Base-by-base conservation (phyloP, 495 filamentous ascomycete genomes). In the Neurospora intermedia region DNA sequence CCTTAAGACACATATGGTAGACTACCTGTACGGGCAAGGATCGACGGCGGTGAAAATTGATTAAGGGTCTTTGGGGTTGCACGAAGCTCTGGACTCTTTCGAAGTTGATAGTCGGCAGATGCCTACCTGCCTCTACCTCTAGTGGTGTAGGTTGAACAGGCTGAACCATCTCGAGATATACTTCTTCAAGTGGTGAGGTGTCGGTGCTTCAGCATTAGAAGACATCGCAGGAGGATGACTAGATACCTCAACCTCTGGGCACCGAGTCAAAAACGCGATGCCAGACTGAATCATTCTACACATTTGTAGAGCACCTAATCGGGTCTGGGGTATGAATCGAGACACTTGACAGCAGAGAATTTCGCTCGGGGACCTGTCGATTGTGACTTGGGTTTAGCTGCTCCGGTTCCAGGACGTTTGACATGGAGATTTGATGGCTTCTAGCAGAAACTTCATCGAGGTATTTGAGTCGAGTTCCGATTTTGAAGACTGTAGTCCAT, bases 301-400 rank as follows among this genome's bases (percentile, higher is more conserved):
- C 46, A 23, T 5, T 23, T 13, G 10, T 54, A 27, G 20, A 59
- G 48, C 20, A 13, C 15, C 27, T 27, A 27, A 27, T 54, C 46
- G 2, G 1, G 13, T 23, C 9, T 13, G 8, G 10, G 1, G 5
- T 6, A 6, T 13, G 20, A 6, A 6, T 4, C 3, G 45, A 13
- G 10, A 13, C 45, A 2, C 4, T 23, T 54, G 2, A 6, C n/a
- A 54, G 20, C 20, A 54, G 10, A 23, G 20, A 54, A 6, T 2
- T 0, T 13, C 1, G 2, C 46, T 5, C 46, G 1, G 4, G 1
- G 4, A 23, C 0, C 1, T 54, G 46, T 4, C 4, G 23, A 54
- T 0, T 23, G 46, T 9, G 4, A 27, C 10, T 54, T 20, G 10
- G 18, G 42, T 15, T 1, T 6, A 45, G 7, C 4, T 11, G 11